Evolutionary conservation across 2,329 filamentous ascomycete genomes (phyloP).

Genomic region (Dactylellina sp.): DNA sequence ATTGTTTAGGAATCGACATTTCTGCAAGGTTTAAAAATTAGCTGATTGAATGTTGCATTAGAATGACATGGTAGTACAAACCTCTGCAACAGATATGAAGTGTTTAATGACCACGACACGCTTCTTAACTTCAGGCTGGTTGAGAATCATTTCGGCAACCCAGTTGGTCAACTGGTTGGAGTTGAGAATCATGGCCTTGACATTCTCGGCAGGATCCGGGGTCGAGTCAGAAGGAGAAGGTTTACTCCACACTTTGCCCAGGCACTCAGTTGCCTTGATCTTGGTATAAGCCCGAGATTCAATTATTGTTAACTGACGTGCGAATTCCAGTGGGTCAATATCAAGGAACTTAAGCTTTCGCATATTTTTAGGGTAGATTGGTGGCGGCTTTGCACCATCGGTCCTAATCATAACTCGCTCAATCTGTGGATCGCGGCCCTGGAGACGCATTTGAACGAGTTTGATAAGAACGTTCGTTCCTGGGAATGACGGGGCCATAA

Average conservation of each 20-base stretch:
- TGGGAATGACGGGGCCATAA: slow-evolving; percentile 92
- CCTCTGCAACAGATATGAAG: slow-evolving; percentile 95
- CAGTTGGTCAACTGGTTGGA: slow-evolving; percentile 99
- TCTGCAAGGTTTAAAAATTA: slow-evolving; percentile 69
- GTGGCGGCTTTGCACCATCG: slow-evolving; percentile 81
- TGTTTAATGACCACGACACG: slow-evolving; percentile 98
- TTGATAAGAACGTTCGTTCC: slow-evolving; percentile 86
- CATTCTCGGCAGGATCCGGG: slow-evolving; percentile 79
- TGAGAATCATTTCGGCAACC: slow-evolving; percentile 99
- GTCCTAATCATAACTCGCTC: slow-evolving; percentile 89
- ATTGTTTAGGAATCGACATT: slow-evolving; percentile 93
- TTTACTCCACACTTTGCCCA: slow-evolving; percentile 99
- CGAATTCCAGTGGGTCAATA: slow-evolving; percentile 95
- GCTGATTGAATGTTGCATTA: slow-evolving; percentile 17
- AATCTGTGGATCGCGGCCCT: slow-evolving; percentile 85
- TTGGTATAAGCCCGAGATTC: slow-evolving; percentile 95
- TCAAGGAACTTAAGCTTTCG: slow-evolving; percentile 99
- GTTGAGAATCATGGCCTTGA: slow-evolving; percentile 95
- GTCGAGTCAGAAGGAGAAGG: slow-evolving; percentile 76
- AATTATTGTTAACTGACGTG: slow-evolving; percentile 96
- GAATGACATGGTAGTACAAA: slow-evolving; percentile 67
- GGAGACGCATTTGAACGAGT: slow-evolving; percentile 86
- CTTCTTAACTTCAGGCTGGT: slow-evolving; percentile 92
- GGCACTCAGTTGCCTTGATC: slow-evolving; percentile 93
- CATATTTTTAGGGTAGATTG: slow-evolving; percentile 98